A percentile compares a stretch with the other conserved stretches of the same genome.
Evolutionary conservation across 1,284 basidiomycete species (phyloP).

Genomic region (Coniferiporia weirii): DNA sequence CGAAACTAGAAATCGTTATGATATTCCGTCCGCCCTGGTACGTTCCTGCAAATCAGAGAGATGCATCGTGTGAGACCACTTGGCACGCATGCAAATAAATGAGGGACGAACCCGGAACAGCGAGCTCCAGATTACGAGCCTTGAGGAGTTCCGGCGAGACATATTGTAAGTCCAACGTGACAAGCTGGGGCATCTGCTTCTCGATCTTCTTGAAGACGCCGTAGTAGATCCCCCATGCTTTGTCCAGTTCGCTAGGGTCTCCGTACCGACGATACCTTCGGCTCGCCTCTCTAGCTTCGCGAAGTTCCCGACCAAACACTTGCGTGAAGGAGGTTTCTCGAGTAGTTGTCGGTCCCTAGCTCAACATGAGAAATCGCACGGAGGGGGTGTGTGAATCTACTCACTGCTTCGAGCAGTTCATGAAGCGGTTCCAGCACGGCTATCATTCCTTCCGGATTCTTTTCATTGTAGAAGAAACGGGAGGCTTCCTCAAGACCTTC

Average conservation of each 20-base stretch:
- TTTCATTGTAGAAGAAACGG: conserved; percentile 94
- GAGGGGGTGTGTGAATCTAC: conserved; percentile 24
- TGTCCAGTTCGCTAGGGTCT: conserved; percentile 88
- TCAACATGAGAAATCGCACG: not conserved
- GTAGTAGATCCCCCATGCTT: conserved; percentile 99
- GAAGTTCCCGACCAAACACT: conserved; percentile 90
- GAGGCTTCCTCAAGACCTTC: conserved; percentile 98
- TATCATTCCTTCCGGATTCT: conserved; percentile 99
- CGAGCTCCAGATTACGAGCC: conserved; percentile 86
- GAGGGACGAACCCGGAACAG: conserved; percentile 74
- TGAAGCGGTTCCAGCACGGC: conserved; percentile 91
- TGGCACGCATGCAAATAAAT: not conserved
- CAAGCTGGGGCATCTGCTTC: conserved; percentile 88
- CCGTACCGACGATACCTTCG: conserved; percentile 83
- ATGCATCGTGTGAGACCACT: not conserved
- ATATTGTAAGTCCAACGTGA: conserved; percentile 93
- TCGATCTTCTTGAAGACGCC: conserved; percentile 95
- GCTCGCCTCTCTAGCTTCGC: conserved; percentile 92
- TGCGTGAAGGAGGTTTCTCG: conserved; percentile 96
- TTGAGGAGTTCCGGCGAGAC: conserved; percentile 92
- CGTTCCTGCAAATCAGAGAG: conserved; percentile 53
- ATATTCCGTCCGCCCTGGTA: conserved; percentile 89
- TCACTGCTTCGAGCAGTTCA: conserved; percentile 84
- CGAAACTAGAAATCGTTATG: conserved; percentile 80
- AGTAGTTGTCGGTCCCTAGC: conserved; percentile 86